Evolutionary conservation across 108 stramenopile genomes (phyloP).

Genomic region (Mediolabrus comicus): DNA sequence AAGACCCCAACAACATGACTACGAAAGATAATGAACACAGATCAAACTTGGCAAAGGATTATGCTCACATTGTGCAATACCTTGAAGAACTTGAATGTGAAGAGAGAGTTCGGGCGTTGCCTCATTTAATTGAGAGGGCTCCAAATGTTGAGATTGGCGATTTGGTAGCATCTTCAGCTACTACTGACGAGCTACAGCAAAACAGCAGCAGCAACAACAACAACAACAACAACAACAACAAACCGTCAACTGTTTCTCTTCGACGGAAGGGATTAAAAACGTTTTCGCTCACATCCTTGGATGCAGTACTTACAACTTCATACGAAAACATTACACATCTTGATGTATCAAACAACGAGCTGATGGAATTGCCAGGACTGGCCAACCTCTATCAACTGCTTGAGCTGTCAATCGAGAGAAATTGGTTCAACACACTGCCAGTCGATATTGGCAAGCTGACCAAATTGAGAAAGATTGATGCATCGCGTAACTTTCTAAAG

Average conservation of each 20-base stretch:
- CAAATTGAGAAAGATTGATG: constrained; percentile 16
- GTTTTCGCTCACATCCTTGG: constrained; percentile 2
- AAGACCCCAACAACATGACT: too few species aligned
- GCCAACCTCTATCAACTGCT: constrained; percentile 1
- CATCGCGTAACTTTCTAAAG: constrained; percentile 31
- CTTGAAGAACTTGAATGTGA: constrained; percentile 2
- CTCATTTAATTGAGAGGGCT: constrained; percentile 16
- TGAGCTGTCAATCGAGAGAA: constrained; percentile 7
- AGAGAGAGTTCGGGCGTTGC: constrained; percentile 1
- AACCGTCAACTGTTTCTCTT: background rate
- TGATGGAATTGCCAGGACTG: constrained; percentile 10
- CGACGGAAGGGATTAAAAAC: background rate
- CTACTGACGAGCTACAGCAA: too few species aligned
- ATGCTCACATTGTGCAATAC: background rate
- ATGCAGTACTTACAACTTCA: too few species aligned
- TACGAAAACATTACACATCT: constrained; percentile 6
- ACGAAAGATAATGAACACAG: too few species aligned
- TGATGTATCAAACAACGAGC: constrained; percentile 30
- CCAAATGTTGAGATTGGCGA: constrained; percentile 32
- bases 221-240: background rate
- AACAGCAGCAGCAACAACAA: background rate
- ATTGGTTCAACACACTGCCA: constrained; percentile 31
- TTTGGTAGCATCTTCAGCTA: background rate
- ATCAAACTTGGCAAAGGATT: background rate
- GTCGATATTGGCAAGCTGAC: constrained; percentile 4